These are phyloP conservation scores for Trichoderma virens DNA, from an alignment of 495 filamentous ascomycete genomes.

Conservation along the genomic window DNA sequence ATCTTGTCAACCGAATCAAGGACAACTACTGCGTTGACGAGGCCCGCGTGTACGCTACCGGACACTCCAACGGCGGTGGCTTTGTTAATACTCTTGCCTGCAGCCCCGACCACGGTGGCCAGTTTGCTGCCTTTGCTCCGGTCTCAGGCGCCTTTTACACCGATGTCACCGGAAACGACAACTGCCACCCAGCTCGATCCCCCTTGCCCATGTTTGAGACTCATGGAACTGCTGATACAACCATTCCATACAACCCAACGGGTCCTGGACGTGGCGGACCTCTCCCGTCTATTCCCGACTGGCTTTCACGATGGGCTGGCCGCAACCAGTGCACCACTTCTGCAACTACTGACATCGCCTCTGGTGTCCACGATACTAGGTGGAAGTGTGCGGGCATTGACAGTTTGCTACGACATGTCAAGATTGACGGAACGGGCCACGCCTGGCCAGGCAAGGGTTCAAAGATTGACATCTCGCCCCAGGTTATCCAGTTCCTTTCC, in stretches of 20 bases:
- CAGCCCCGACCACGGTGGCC: conserved; percentile 13
- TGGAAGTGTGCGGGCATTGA: no score
- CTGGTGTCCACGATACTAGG: no score
- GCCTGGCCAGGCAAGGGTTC: no score
- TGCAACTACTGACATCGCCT: no score
- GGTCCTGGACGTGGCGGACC: not conserved
- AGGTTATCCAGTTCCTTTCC: no score
- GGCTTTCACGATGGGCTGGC: not conserved
- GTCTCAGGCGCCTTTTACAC: conserved; percentile 29
- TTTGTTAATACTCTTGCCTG: conserved; percentile 43
- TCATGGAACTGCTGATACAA: conserved; percentile 4
- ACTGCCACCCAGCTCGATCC: conserved; percentile 1
- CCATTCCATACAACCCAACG: conserved; percentile 7
- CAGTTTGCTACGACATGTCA: no score
- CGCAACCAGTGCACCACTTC: no score
- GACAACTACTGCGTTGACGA: conserved; percentile 40
- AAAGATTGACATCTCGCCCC: no score
- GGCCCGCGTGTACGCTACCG: conserved; percentile 39
- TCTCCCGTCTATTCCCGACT: not conserved
- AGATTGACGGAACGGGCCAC: no score
- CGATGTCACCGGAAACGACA: not conserved
- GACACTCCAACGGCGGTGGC: conserved; percentile 48
- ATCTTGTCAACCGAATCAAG: conserved; percentile 36
- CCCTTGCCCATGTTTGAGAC: conserved; percentile 10
- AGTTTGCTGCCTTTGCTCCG: conserved; percentile 30